These are phyloP conservation scores for Phytophthora hibernalis DNA, from an alignment of 352 stramenopile species.

Conservation along the genomic window DNA sequence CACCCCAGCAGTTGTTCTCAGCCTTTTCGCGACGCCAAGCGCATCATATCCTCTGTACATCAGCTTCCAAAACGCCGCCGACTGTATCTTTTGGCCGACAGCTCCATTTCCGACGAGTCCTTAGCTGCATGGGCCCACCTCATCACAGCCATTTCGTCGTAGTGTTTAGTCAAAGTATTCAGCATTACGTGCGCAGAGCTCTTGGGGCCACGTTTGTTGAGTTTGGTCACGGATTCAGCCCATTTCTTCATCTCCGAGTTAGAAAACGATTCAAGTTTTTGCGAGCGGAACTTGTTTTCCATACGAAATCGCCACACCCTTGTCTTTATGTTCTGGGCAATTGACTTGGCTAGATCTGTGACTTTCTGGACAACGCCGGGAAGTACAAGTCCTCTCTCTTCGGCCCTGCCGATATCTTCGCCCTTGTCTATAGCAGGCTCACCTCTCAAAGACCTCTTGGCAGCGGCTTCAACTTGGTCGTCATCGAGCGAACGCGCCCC, in stretches of 20 bases:
- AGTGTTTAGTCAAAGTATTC: neutral
- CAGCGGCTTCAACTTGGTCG: neutral
- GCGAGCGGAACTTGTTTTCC: neutral
- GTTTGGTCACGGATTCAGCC: neutral
- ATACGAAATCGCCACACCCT: neutral
- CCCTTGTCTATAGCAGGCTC: neutral
- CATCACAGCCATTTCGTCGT: neutral
- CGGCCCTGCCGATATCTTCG: neutral
- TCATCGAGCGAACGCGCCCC: neutral
- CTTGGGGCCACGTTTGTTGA: neutral
- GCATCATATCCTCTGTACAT: neutral
- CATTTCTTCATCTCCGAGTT: neutral
- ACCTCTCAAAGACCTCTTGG: neutral
- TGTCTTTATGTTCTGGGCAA: neutral
- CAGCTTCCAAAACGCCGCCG: neutral
- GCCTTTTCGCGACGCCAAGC: neutral
- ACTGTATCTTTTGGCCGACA: neutral
- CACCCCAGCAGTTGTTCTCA: neutral
- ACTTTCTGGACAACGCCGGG: neutral
- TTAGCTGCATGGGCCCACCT: neutral
- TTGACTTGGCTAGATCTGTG: no score
- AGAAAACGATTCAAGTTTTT: neutral
- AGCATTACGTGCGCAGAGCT: neutral
- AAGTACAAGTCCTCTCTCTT: neutral
- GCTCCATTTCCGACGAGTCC: neutral